These are phyloP conservation scores for Arthrinium puccinioides DNA, from an alignment of 2,329 filamentous ascomycete species.

Conservation along the genomic window DNA sequence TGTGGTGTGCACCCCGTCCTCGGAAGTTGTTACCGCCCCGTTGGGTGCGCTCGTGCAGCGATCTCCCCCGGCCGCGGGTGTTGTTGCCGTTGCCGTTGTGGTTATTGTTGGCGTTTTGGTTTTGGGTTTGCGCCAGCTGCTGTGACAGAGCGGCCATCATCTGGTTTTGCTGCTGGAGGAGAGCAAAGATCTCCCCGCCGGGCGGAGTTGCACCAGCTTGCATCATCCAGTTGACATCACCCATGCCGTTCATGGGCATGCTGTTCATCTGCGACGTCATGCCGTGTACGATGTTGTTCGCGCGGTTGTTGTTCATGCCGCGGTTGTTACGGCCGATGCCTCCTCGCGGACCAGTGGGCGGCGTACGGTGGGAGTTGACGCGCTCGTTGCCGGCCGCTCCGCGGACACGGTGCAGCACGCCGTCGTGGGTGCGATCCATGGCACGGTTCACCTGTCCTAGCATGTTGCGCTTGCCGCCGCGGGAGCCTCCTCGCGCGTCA, in stretches of 20 bases:
- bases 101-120: constrained; percentile 30
- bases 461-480: constrained; percentile 63
- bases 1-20: constrained; percentile 34
- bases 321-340: constrained; percentile 40
- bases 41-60: constrained; percentile 70
- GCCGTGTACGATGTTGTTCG: constrained; percentile 42
- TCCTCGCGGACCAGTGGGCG: constrained; percentile 64
- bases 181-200: constrained; percentile 59
- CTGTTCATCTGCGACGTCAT: constrained; percentile 12
- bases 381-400: constrained; percentile 65
- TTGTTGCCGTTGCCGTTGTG: too few species aligned
- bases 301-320: constrained; percentile 45
- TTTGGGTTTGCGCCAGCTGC: constrained; percentile 50
- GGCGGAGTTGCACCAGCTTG: constrained; percentile 22
- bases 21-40: constrained; percentile 44
- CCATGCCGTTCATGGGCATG: constrained; percentile 36
- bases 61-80: constrained; percentile 39
- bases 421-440: constrained; percentile 71
- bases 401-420: constrained; percentile 74
- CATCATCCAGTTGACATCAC: constrained; percentile 41
- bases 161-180: constrained; percentile 80
- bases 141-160: constrained; percentile 75
- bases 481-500: constrained; percentile 43
- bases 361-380: constrained; percentile 73
- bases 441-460: constrained; percentile 77